Evolutionary conservation across 257 asterid species (phyloP).

Genomic region (Galeopsis tetrahit): DNA sequence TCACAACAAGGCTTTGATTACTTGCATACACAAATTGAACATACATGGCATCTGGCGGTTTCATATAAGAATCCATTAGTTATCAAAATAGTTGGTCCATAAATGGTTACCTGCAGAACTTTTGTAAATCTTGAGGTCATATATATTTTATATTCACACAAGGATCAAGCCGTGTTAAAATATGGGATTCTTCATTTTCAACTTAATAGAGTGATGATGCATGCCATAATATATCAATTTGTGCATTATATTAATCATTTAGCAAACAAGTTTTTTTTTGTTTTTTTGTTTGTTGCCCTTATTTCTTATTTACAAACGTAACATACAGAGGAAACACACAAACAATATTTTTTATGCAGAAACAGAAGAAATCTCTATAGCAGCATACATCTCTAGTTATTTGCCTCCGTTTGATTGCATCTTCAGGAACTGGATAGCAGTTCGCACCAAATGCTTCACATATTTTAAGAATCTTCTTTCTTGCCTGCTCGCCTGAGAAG

Average conservation of each 20-base stretch:
- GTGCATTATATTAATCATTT: conserved; percentile 24
- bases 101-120: not conserved
- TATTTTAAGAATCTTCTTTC: conserved; percentile 75
- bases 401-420: conserved; percentile 71
- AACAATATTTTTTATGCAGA: conserved; percentile 25
- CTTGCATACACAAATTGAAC: not conserved
- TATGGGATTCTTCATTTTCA: not conserved
- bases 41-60: not conserved
- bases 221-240: conserved; percentile 17
- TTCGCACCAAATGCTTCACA: conserved; percentile 94
- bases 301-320: not conserved
- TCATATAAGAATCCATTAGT: not conserved
- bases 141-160: not conserved
- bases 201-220: conserved; percentile 15
- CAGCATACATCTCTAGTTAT: conserved; percentile 78
- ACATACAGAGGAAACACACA: not conserved
- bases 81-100: conserved; percentile 1
- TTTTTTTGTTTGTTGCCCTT: not conserved
- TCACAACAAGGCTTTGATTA: conserved; percentile 2
- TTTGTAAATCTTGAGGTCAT: not conserved
- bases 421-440: conserved; percentile 95
- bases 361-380: conserved; percentile 33
- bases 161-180: conserved; percentile 9
- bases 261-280: not conserved
- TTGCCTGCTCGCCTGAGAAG: conserved; percentile 96